Conservation (phyloP, 345 rosid species). For the Hirschfeldia incana region DNA sequence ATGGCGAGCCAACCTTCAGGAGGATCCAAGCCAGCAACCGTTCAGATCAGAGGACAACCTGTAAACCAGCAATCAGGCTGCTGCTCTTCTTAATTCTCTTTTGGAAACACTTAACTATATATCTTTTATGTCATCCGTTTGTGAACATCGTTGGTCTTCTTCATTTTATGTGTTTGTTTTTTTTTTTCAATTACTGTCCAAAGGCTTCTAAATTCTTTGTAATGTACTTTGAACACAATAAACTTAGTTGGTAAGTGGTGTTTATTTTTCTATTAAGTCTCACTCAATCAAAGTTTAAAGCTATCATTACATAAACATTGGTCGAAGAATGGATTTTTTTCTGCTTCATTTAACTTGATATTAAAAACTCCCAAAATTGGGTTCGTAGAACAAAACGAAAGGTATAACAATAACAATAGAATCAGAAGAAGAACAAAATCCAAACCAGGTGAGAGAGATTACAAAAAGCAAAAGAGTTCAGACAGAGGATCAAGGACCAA, state of each 20-base stretch:
- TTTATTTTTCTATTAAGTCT: no score
- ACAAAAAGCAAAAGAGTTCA: conserved; percentile 12
- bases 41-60: conserved; percentile 92
- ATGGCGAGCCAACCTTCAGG: conserved; percentile 94
- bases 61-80: conserved; percentile 92
- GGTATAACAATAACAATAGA: conserved; percentile 13
- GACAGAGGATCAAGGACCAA: background rate
- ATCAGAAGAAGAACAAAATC: conserved; percentile 31
- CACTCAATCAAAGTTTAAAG: no score
- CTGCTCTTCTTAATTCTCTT: conserved; percentile 66
- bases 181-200: conserved; percentile 16
- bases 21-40: conserved; percentile 82
- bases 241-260: no score
- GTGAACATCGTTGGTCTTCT: conserved; percentile 1
- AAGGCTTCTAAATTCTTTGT: conserved; percentile 35
- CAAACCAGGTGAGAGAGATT: conserved; percentile 20
- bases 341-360: background rate
- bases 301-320: background rate
- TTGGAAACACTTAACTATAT: conserved; percentile 24
- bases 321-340: background rate
- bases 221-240: background rate
- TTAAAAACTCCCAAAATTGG: conserved; percentile 12
- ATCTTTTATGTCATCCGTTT: conserved; percentile 9
- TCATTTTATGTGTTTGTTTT: conserved; percentile 15
- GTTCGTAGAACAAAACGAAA: conserved; percentile 31